phyloP scores from a whole-genome alignment of 257 asterid genomes.

The Solanum piurae region DNA sequence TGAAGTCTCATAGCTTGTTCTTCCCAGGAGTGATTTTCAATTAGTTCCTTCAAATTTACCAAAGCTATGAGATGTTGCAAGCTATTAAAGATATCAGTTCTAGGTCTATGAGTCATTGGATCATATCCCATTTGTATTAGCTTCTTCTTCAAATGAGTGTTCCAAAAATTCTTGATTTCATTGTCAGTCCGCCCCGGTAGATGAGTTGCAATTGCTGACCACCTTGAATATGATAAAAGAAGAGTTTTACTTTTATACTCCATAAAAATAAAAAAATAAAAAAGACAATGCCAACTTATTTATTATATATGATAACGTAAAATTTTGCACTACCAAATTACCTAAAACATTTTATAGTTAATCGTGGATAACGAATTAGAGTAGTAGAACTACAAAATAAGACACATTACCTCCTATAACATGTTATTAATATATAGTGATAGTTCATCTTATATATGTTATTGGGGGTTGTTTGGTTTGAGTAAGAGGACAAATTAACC shows the following conservation, averaged over 20 bases:
- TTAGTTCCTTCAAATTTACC: conserved; percentile 34
- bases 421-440: background rate
- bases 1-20: conserved; percentile 41
- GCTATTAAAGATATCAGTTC: conserved; percentile 43
- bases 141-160: conserved; percentile 55
- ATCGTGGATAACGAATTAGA: background rate
- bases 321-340: background rate
- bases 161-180: conserved; percentile 38
- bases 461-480: background rate
- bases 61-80: conserved; percentile 49
- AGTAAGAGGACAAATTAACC: background rate
- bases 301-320: background rate
- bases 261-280: background rate
- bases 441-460: background rate
- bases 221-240: conserved; percentile 9
- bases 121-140: conserved; percentile 51
- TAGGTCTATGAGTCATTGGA: conserved; percentile 60
- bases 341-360: background rate
- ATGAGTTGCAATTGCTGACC: conserved; percentile 63
- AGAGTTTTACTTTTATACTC: background rate
- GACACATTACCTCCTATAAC: background rate
- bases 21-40: conserved; percentile 39
- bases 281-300: background rate
- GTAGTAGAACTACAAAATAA: background rate
- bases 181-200: conserved; percentile 37